Evolutionary conservation across 176 grass and related monocot species (phyloP).

Genomic region (Dendrocalamus sinicus): DNA sequence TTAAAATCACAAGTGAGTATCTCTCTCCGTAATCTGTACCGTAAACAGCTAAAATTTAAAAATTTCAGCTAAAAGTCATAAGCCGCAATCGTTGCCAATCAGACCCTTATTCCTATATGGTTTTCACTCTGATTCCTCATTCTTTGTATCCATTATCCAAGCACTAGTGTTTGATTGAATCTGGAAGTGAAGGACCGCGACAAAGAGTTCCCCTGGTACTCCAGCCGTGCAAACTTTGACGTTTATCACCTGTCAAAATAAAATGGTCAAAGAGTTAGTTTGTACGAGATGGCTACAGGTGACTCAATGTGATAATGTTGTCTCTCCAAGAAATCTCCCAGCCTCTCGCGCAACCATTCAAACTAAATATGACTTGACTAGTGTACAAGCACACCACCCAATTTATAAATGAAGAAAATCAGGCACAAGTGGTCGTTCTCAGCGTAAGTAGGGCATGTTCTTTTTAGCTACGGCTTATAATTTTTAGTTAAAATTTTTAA

Average conservation of each 20-base stretch:
- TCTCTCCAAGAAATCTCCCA: conserved; percentile 3
- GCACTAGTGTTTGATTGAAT: no score
- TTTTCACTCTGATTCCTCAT: no score
- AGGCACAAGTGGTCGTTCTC: background rate
- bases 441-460: background rate
- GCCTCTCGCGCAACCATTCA: conserved; percentile 16
- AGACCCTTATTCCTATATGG: background rate
- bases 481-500: no score
- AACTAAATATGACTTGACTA: background rate
- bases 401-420: conserved; percentile 6
- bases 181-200: no score
- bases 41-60: no score
- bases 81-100: no score
- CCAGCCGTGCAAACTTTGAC: background rate
- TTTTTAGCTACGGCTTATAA: no score
- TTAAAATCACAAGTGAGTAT: no score
- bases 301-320: background rate
- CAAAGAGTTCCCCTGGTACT: background rate
- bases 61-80: no score
- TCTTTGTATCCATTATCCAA: no score
- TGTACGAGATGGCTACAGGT: conserved; percentile 16
- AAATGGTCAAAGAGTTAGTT: conserved; percentile 7
- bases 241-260: conserved; percentile 33
- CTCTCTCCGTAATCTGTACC: no score
- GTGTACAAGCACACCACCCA: background rate